Base-by-base conservation (phyloP, 1,284 basidiomycete species). In the Moniliella sp. region DNA sequence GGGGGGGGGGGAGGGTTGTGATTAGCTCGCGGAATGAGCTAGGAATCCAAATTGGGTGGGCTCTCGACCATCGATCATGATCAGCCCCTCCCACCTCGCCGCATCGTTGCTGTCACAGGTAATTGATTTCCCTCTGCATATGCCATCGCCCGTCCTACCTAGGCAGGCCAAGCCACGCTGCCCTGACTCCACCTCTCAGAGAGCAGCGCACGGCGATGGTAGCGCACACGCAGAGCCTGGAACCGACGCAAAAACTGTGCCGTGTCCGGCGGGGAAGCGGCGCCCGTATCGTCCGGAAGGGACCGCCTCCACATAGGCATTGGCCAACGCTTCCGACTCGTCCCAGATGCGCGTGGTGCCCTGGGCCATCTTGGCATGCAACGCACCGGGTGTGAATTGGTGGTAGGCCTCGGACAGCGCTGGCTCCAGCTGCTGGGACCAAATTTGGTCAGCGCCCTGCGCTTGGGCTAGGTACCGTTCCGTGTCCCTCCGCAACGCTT, bases 241-340 rank as follows among this genome's bases (percentile, higher is more conserved):
- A 28, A 14, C 27, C 11, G 7, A 11, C 14, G 14, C 17, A 15
- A 7, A 28, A 28, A 18, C 13, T 14, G 13, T 11, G 11, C 11
- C 21, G 21, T 23, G 21, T 23, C 21, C n/a, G 21, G 11, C n/a
- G 23, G 17, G 17, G 7, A 7, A 28, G 7, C 11, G 13, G 13
- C 14, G 17, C 13, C 7, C 27, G 13, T 12, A 11, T 9, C 15
- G 18, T 11, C 10, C n/a, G n/a, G 21, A 23, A n/a, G 48, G 31
- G 4, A 53, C 19, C 2, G 45, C 47, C 31, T 57, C 50, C 15
- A 56, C 49, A 33, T 42, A 57, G 10, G 50, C 48, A 25, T 46
- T 52, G 10, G 53, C 55, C n/a, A 57, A 25, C 3, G 39, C 32
- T 18, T 57, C 55, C 5, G 43, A 48, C 13, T 36, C 28, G 25